Percentiles rank a stretch among this genome's conserved stretches.
Evolutionary conservation across 2,329 filamentous ascomycete species (phyloP).

Genomic region (Colletotrichum sp.): DNA sequence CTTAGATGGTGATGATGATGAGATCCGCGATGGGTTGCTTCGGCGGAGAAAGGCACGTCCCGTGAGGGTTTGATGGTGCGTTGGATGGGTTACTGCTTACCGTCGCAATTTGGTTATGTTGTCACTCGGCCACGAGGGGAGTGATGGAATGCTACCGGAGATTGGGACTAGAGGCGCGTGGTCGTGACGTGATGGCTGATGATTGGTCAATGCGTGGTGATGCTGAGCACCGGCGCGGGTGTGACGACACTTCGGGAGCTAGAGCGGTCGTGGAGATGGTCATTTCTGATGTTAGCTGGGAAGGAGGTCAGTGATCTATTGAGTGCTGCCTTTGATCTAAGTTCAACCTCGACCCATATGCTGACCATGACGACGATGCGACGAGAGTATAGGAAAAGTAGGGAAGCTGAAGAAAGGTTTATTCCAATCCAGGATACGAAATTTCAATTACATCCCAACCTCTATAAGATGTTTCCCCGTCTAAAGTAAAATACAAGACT

Average conservation of each 20-base stretch:
- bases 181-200: neutral
- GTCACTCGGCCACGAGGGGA: neutral
- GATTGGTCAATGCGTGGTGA: constrained; percentile 5
- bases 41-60: neutral
- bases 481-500: neutral
- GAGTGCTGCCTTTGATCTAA: neutral
- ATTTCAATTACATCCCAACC: neutral
- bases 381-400: too few species aligned
- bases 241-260: constrained; percentile 5
- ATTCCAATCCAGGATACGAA: neutral
- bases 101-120: neutral
- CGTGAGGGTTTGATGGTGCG: neutral
- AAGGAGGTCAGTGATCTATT: neutral
- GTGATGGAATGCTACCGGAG: neutral
- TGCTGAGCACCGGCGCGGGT: neutral
- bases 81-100: neutral
- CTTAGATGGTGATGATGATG: neutral
- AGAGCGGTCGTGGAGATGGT: neutral
- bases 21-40: neutral
- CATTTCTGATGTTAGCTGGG: neutral
- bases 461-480: neutral
- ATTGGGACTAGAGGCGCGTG: neutral
- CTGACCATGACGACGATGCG: neutral
- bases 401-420: too few species aligned
- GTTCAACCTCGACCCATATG: neutral